These are phyloP conservation scores for Dothiorella sarmentorum DNA, from an alignment of 2,329 filamentous ascomycete genomes.

Conservation along the genomic window DNA sequence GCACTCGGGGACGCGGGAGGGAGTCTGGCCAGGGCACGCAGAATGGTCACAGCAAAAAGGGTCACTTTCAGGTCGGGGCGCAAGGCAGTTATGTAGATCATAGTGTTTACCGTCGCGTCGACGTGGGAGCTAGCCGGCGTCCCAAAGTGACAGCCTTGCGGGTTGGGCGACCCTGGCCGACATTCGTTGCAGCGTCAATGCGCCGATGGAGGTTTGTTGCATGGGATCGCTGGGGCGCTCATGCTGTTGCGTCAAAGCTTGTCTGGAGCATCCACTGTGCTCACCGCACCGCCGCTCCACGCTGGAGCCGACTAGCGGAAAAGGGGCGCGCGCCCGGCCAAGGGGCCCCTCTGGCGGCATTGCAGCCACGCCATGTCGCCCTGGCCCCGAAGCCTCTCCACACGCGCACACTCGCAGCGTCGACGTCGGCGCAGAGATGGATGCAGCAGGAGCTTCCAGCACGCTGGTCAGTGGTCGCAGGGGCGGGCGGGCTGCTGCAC, in stretches of 20 bases:
- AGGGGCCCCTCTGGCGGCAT: neutral
- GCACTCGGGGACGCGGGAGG: conserved; percentile 16
- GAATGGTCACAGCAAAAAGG: conserved; percentile 19
- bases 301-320: conserved; percentile 11
- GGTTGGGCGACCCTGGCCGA: conserved; percentile 26
- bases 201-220: conserved; percentile 20
- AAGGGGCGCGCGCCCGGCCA: conserved; percentile 1
- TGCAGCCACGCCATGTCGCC: conserved; percentile 5
- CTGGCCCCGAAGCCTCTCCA: neutral
- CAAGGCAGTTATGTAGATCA: conserved; percentile 33
- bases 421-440: conserved; percentile 16
- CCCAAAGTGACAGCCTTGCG: conserved; percentile 32
- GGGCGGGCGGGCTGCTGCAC: conserved; percentile 13
- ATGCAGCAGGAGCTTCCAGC: conserved; percentile 19
- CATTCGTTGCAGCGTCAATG: conserved; percentile 11
- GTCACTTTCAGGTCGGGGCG: conserved; percentile 18
- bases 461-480: conserved; percentile 18
- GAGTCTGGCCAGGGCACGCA: conserved; percentile 24
- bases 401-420: neutral
- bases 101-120: conserved; percentile 24
- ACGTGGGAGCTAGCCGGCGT: conserved; percentile 26
- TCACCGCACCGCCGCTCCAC: conserved; percentile 18
- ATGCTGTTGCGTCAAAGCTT: conserved; percentile 28
- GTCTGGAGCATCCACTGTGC: conserved; percentile 22
- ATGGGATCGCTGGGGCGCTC: conserved; percentile 30